Conservation (phyloP, 1,284 basidiomycete genomes). For the Rhodotorula sp. region DNA sequence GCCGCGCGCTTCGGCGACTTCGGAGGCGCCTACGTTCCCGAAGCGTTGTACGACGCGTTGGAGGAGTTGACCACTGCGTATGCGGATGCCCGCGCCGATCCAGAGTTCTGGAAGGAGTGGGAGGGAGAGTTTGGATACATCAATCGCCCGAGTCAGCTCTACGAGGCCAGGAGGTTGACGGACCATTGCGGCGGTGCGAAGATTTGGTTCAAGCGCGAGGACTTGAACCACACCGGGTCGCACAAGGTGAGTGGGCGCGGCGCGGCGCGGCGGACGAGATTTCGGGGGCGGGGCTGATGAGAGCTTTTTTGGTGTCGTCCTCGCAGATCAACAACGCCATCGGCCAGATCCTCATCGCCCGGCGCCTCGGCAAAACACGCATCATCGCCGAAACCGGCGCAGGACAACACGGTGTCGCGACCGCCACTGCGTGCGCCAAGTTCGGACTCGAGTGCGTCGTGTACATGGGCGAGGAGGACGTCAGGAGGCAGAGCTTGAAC, state of each 20-base stretch:
- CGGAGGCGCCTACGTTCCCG: conserved; percentile 96
- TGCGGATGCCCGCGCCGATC: conserved; percentile 78
- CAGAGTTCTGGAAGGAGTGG: conserved; percentile 91
- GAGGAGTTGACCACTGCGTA: conserved; percentile 89
- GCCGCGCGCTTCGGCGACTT: conserved; percentile 90
- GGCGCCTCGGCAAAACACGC: conserved; percentile 86
- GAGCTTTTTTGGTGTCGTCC: accelerated
- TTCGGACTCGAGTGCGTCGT: conserved; percentile 94
- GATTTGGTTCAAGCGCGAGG: conserved; percentile 98
- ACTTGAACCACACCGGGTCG: conserved; percentile 89
- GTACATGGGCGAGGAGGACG: conserved; percentile 99
- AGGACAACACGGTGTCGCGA: conserved; percentile 97
- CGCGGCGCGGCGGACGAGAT: too few species aligned
- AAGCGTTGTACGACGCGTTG: conserved; percentile 86
- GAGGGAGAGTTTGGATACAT: conserved; percentile 86
- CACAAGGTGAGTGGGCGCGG: conserved; percentile 71
- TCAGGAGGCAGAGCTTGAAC: conserved; percentile 89
- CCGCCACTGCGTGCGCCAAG: conserved; percentile 94
- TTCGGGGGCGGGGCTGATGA: too few species aligned
- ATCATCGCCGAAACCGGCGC: conserved; percentile 99
- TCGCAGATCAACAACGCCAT: conserved; percentile 31
- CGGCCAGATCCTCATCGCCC: conserved; percentile 79
- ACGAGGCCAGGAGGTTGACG: conserved; percentile 70
- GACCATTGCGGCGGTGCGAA: conserved; percentile 79
- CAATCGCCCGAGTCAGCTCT: conserved; percentile 69